Conservation (phyloP, 2,329 filamentous ascomycete genomes). For the Aureobasidium sp. region DNA sequence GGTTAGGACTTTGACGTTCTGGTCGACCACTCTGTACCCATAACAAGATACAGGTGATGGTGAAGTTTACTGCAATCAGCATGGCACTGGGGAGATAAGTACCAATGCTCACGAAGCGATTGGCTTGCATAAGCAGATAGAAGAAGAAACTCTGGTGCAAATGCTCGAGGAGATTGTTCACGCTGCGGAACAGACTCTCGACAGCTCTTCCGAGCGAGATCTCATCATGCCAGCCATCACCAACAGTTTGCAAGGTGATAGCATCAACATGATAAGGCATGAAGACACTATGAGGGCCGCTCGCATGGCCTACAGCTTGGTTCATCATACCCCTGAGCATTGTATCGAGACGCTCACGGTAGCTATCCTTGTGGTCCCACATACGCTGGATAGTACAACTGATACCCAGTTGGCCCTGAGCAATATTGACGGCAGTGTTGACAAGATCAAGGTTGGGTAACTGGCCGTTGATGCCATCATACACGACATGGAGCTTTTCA, state of each 20-base stretch:
- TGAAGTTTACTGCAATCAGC: constrained; percentile 90
- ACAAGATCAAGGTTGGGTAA: constrained; percentile 92
- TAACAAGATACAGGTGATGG: constrained; percentile 87
- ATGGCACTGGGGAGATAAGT: constrained; percentile 98
- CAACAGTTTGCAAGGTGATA: constrained; percentile 83
- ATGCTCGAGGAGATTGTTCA: constrained; percentile 95
- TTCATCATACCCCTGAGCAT: constrained; percentile 90
- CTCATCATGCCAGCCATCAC: constrained; percentile 92
- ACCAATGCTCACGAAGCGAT: constrained; percentile 94
- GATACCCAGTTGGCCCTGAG: constrained; percentile 87
- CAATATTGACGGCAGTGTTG: constrained; percentile 86
- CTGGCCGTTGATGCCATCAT: constrained; percentile 93
- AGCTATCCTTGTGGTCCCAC: constrained; percentile 68
- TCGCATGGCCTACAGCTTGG: constrained; percentile 81
- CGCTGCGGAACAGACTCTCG: constrained; percentile 82
- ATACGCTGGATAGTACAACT: constrained; percentile 77
- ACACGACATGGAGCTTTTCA: constrained; percentile 81
- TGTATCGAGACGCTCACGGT: constrained; percentile 73
- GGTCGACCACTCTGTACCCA: constrained; percentile 75
- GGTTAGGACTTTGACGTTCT: constrained; percentile 30
- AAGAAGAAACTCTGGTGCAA: constrained; percentile 99
- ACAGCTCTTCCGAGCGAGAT: constrained; percentile 88
- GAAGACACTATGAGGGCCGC: constrained; percentile 88
- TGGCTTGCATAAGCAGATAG: constrained; percentile 84
- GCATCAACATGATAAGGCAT: constrained; percentile 98